Evolutionary conservation across 2,329 filamentous ascomycete species (phyloP).

Genomic region (Ophiostoma australiae): DNA sequence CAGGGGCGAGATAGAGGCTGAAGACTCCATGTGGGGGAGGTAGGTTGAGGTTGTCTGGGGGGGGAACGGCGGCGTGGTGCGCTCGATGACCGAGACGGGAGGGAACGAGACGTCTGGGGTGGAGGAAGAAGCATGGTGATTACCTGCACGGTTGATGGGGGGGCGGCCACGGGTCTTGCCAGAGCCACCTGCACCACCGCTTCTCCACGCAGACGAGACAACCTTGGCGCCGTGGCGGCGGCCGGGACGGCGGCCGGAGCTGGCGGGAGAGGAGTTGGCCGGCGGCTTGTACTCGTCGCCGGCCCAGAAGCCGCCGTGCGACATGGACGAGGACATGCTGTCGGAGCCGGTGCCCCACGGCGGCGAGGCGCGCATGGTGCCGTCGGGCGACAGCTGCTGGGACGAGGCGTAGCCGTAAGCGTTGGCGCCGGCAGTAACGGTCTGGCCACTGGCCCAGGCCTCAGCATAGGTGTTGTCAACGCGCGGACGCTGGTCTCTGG

Average conservation of each 20-base stretch:
- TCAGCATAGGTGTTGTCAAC: constrained; percentile 45
- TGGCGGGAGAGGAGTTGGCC: constrained; percentile 50
- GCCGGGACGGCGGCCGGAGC: constrained; percentile 39
- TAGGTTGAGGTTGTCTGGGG: constrained; percentile 13
- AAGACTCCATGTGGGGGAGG: constrained; percentile 10
- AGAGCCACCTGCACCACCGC: constrained; percentile 54
- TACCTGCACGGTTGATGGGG: constrained; percentile 57
- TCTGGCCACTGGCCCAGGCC: constrained; percentile 46
- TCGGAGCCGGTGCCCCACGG: constrained; percentile 44
- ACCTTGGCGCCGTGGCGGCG: constrained; percentile 74
- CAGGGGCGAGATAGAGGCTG: constrained; percentile 7
- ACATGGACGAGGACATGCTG: constrained; percentile 36
- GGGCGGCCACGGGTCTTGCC: constrained; percentile 76
- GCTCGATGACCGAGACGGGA: constrained; percentile 56
- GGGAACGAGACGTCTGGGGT: constrained; percentile 57
- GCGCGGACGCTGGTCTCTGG: constrained; percentile 7
- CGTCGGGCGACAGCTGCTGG: constrained; percentile 19
- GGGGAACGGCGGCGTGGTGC: constrained; percentile 29
- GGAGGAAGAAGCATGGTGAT: not conserved
- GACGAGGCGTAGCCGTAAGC: constrained; percentile 34
- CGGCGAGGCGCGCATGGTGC: constrained; percentile 31
- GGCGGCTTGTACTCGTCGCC: constrained; percentile 70
- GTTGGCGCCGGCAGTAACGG: constrained; percentile 32
- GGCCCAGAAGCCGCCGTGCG: constrained; percentile 42
- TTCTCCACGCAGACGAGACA: constrained; percentile 86